Evolutionary conservation across 2,329 filamentous ascomycete species (phyloP), one percentile per base, ranked within the genome.

Genomic region (Truncatella angustata): DNA sequence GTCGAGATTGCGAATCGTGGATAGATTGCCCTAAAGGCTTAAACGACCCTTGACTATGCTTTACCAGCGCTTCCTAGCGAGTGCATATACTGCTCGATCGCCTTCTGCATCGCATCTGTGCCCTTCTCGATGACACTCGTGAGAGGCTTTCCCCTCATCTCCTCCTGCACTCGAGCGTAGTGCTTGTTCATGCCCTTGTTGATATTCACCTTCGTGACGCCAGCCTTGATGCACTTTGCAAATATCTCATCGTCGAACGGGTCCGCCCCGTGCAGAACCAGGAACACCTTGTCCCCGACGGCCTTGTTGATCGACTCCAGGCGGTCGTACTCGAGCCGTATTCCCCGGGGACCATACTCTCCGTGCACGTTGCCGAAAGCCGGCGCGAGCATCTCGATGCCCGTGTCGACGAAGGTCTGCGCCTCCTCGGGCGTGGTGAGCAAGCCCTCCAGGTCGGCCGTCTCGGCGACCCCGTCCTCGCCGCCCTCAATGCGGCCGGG

Each of bases 301-400:
- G 67, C 66, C 45, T 61, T 60, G 58, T 73, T 70, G 59, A 79
- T 65, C 14, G 63, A 57, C 26, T 63, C 60, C 2, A 68, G 57
- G 12, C 68, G 53, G 49, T 63, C 64, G 53, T 70, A 72, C 49
- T 70, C 69, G 39, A 70, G 63, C 56, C 63, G 68, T 37, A 67
- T 66, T 28, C 68, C 68, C 11, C 69, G 63, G 5, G 67, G 77
- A 0, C 84, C 84, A 67, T 88, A 87, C 57, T 82, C 79, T 2
- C 85, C 85, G 69, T 88, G 85, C 35, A 88, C 82, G 61, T 87
- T 88, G 1, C 85, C 85, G 66, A 87, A 87, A 1, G 84, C 84
- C 2, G 85, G 85, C 3, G 85, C 85, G 7, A 88, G 69, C 74
- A 83, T 86, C 63, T 87, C 82, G 61, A 88, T 85, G 2, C 85